Conservation (phyloP, 495 filamentous ascomycete genomes). For the Penicillium dipodomyicola region DNA sequence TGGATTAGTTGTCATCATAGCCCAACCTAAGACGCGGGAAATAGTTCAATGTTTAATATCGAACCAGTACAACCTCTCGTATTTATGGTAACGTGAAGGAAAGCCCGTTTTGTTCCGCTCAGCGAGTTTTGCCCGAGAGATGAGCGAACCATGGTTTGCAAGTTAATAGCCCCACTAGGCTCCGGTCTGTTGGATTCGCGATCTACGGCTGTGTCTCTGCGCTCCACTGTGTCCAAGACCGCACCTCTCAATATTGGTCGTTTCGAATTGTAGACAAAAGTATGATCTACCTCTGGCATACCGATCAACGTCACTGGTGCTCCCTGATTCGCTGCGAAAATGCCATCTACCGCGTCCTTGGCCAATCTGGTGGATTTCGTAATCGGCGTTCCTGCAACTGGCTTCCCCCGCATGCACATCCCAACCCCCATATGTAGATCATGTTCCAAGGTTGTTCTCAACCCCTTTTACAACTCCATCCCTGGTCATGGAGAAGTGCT, state of each 20-base stretch:
- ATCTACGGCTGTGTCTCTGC: neutral
- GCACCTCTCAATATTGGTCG: neutral
- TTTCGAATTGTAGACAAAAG: neutral
- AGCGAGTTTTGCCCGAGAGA: constrained; percentile 36
- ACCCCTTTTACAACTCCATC: neutral
- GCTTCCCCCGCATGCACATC: constrained; percentile 5
- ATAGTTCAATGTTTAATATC: neutral
- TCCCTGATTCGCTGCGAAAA: neutral
- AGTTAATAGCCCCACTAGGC: constrained; percentile 1
- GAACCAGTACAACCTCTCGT: neutral
- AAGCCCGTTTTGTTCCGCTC: neutral
- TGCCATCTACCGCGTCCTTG: too few relatives aligned
- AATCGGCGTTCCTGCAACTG: neutral
- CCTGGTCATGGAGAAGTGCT: too few relatives aligned
- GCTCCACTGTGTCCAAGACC: neutral
- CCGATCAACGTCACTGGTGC: neutral
- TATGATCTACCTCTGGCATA: neutral
- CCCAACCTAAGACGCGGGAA: neutral
- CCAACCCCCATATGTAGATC: constrained; percentile 10
- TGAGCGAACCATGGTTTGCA: constrained; percentile 18
- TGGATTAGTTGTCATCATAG: neutral
- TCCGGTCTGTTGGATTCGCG: neutral
- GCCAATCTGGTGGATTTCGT: neutral
- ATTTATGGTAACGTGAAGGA: neutral
- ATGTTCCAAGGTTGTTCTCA: neutral